Evolutionary conservation across 192 early-diverging fungal species (phyloP).

Genomic region (Coemansia sp.): DNA sequence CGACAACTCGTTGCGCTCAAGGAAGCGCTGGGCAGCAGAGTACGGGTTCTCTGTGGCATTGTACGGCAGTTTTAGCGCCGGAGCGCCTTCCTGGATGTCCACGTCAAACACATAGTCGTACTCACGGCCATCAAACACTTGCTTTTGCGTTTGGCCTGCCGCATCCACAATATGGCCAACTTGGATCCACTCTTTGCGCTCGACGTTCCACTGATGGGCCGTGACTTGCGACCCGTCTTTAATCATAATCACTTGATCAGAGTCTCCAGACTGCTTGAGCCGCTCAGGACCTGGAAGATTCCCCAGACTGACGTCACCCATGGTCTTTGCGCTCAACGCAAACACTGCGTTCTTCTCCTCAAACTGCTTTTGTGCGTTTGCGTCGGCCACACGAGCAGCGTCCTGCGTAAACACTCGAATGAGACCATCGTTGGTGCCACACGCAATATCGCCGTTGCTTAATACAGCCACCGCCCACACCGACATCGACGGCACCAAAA

Average conservation of each 20-base stretch:
- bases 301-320: constrained; percentile 80
- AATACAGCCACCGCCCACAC: constrained; percentile 85
- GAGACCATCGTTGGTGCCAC: constrained; percentile 78
- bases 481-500: constrained; percentile 83
- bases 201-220: constrained; percentile 83
- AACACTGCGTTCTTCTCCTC: constrained; percentile 51
- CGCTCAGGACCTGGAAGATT: constrained; percentile 79
- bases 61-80: constrained; percentile 89
- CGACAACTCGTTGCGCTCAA: constrained; percentile 74
- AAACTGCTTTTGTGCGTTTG: constrained; percentile 43
- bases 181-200: constrained; percentile 70
- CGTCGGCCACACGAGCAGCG: constrained; percentile 60
- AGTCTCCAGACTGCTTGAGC: constrained; percentile 61
- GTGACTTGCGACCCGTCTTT: constrained; percentile 70
- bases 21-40: constrained; percentile 86
- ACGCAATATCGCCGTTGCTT: constrained; percentile 81
- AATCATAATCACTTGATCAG: constrained; percentile 91
- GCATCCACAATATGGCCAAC: constrained; percentile 94
- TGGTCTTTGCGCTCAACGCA: constrained; percentile 46
- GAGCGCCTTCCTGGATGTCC: constrained; percentile 80
- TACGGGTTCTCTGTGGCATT: constrained; percentile 93
- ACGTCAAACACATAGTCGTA: constrained; percentile 99
- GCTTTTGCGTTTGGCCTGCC: constrained; percentile 71
- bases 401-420: constrained; percentile 79
- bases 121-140: constrained; percentile 79